A percentile compares a stretch with the other conserved stretches of the same genome.
Evolutionary conservation across 768 basidiomycete species (phyloP).

Genomic region (Panellus pusillus): DNA sequence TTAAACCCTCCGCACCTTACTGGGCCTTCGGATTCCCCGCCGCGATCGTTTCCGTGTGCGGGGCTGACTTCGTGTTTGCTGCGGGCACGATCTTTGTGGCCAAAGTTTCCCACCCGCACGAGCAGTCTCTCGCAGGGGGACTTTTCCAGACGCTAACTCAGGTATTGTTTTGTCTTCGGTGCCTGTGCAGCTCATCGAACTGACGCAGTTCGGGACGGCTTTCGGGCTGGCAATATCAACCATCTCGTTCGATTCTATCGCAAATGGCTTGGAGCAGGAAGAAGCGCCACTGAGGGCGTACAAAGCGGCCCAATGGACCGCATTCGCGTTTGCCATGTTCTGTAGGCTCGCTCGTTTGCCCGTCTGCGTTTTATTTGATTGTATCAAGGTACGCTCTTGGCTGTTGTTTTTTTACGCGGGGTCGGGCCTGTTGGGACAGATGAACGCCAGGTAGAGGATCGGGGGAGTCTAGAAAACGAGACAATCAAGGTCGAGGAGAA

Average conservation of each 20-base stretch:
- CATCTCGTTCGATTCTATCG: slow-evolving; percentile 33
- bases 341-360: slow-evolving; percentile 32
- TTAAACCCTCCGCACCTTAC: slow-evolving; percentile 54
- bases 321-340: slow-evolving; percentile 47
- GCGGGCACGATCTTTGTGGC: slow-evolving; percentile 75
- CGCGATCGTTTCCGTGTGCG: slow-evolving; percentile 62
- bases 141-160: slow-evolving; percentile 80
- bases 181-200: too few relatives aligned
- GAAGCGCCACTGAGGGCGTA: slow-evolving; percentile 48
- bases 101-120: slow-evolving; percentile 61
- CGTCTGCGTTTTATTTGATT: not conserved
- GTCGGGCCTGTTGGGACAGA: slow-evolving; percentile 14
- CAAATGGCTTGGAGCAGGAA: slow-evolving; percentile 30
- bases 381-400: slow-evolving; percentile 6
- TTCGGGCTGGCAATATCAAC: slow-evolving; percentile 56
- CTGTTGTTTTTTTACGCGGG: slow-evolving; percentile 10
- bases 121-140: slow-evolving; percentile 76
- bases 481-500: not conserved
- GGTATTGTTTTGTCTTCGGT: slow-evolving; percentile 30
- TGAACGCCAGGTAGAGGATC: not conserved
- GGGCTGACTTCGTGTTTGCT: slow-evolving; percentile 77
- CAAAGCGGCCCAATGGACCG: slow-evolving; percentile 52
- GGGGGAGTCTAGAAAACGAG: not conserved
- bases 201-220: slow-evolving; percentile 47
- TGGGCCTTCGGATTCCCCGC: slow-evolving; percentile 81